Conservation (phyloP, 805 yeast genomes). For the Lachancea sp. region DNA sequence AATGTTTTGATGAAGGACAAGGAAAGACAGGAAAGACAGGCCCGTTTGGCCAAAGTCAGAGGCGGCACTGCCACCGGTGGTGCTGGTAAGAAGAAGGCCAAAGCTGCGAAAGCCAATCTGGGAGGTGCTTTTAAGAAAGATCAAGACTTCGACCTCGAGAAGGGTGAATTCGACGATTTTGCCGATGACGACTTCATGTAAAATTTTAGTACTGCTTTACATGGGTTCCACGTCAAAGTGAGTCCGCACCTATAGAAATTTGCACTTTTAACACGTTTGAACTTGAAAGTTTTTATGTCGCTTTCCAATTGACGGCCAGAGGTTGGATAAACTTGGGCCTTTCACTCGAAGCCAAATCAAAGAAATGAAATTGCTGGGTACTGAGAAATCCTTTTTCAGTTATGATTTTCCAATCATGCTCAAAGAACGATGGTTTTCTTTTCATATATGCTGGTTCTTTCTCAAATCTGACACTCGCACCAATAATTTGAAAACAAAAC, state of each 20-base stretch:
- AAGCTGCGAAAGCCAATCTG: constrained; percentile 64
- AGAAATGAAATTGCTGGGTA: no score
- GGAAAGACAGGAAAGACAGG: constrained; percentile 83
- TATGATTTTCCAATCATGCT: no score
- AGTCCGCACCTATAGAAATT: not conserved
- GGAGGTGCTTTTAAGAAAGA: constrained; percentile 62
- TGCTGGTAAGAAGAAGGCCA: constrained; percentile 92
- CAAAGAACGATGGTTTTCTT: no score
- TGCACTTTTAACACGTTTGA: not conserved
- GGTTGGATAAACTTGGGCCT: no score
- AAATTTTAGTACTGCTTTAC: constrained; percentile 8
- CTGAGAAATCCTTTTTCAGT: no score
- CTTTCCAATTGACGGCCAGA: no score
- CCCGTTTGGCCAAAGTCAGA: constrained; percentile 63
- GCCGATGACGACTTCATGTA: constrained; percentile 83
- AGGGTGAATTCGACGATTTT: constrained; percentile 50
- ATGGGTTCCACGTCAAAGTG: not conserved
- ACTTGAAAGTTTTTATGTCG: no score
- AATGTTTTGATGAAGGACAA: constrained; percentile 78
- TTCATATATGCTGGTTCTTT: no score
- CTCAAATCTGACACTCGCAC: no score
- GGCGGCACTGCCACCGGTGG: constrained; percentile 89
- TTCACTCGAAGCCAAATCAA: no score
- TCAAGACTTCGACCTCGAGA: constrained; percentile 47
- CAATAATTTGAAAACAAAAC: no score